Evolutionary conservation across 2,329 filamentous ascomycete genomes (phyloP).

Genomic region (Alternaria infectoria): DNA sequence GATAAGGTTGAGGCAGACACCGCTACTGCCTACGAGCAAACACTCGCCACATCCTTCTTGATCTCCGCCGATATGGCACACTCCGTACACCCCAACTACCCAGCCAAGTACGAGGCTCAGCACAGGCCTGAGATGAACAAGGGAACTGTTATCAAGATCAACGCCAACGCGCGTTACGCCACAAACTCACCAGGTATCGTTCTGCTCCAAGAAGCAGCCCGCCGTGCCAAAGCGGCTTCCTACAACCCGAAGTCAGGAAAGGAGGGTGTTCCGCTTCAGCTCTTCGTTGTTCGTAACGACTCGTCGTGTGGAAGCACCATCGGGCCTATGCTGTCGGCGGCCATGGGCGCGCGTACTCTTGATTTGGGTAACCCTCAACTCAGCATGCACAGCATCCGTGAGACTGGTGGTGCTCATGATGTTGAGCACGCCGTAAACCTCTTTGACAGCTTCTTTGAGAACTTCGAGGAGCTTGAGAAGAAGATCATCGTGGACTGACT

Average conservation of each 20-base stretch:
- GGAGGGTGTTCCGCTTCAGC: constrained; percentile 81
- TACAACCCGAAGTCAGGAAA: constrained; percentile 53
- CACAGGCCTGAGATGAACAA: constrained; percentile 96
- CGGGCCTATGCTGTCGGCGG: constrained; percentile 91
- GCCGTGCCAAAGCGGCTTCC: constrained; percentile 60
- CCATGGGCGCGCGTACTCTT: constrained; percentile 83
- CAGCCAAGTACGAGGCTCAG: constrained; percentile 85
- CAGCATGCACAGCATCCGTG: constrained; percentile 95
- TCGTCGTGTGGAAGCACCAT: constrained; percentile 95
- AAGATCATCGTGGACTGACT: constrained; percentile 81
- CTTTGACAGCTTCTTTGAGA: constrained; percentile 85
- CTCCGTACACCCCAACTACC: constrained; percentile 93
- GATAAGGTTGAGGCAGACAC: constrained; percentile 65
- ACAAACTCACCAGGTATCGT: constrained; percentile 97
- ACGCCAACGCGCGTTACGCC: constrained; percentile 95
- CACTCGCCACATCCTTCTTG: constrained; percentile 87
- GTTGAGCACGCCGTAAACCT: constrained; percentile 84
- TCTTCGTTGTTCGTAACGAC: constrained; percentile 97
- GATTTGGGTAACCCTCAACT: constrained; percentile 94
- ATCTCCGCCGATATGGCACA: constrained; percentile 98
- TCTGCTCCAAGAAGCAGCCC: constrained; percentile 84
- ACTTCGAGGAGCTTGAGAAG: constrained; percentile 81
- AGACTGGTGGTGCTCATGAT: constrained; percentile 88
- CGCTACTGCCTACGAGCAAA: constrained; percentile 90
- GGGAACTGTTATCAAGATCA: constrained; percentile 96